Conservation (phyloP, 2,329 filamentous ascomycete genomes). For the Plectosphaerella cucumerina region DNA sequence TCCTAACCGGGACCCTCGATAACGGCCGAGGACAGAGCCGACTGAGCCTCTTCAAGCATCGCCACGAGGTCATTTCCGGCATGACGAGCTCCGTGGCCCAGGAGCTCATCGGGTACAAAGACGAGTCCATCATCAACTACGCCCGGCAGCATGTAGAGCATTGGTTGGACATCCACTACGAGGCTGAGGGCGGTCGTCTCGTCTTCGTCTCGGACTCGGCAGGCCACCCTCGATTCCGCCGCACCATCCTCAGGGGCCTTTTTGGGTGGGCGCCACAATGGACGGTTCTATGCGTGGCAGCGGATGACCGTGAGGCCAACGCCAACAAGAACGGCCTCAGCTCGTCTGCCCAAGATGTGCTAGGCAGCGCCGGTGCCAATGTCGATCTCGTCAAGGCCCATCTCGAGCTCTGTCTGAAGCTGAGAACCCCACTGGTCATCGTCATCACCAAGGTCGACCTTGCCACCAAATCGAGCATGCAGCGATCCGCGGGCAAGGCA, state of each 20-base stretch:
- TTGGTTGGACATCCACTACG: conserved; percentile 90
- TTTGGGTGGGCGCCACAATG: conserved; percentile 96
- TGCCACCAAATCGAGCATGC: conserved; percentile 68
- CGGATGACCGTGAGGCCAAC: conserved; percentile 59
- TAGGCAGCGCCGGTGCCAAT: conserved; percentile 48
- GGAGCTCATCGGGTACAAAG: conserved; percentile 82
- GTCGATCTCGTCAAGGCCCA: conserved; percentile 75
- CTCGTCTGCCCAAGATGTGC: conserved; percentile 44
- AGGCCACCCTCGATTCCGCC: conserved; percentile 81
- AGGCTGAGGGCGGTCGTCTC: conserved; percentile 67
- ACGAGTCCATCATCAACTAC: conserved; percentile 69
- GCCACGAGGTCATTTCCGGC: conserved; percentile 87
- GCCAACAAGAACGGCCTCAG: conserved; percentile 32
- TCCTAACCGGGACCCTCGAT: conserved; percentile 84
- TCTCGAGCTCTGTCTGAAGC: conserved; percentile 77
- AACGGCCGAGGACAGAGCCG: conserved; percentile 90
- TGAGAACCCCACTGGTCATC: conserved; percentile 73
- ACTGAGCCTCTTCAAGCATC: conserved; percentile 82
- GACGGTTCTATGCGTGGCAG: conserved; percentile 82
- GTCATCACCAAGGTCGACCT: conserved; percentile 90
- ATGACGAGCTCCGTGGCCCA: conserved; percentile 93
- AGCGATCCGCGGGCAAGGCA: conserved; percentile 66
- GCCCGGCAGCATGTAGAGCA: conserved; percentile 81
- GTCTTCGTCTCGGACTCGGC: conserved; percentile 91
- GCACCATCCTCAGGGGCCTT: conserved; percentile 85